Conservation (phyloP, 768 basidiomycete species). For the Termitomyces sp. region DNA sequence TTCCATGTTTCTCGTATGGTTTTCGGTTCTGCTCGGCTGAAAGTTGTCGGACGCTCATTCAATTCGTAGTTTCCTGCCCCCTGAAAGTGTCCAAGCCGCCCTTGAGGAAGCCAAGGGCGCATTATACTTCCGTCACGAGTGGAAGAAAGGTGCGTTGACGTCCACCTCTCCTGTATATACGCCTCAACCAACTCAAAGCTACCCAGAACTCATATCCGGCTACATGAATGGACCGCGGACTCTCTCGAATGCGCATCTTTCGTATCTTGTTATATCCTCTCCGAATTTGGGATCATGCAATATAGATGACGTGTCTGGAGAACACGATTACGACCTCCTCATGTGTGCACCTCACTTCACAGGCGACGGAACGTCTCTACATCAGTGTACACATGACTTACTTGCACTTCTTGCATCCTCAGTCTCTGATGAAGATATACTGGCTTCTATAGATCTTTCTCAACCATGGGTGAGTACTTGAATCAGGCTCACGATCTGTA, state of each 20-base stretch:
- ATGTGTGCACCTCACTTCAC: constrained; percentile 64
- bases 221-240: constrained; percentile 64
- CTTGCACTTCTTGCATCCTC: constrained; percentile 35
- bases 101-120: constrained; percentile 37
- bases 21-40: neutral
- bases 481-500: neutral
- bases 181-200: neutral
- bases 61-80: constrained; percentile 36
- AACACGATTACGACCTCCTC: constrained; percentile 35
- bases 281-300: neutral
- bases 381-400: constrained; percentile 62
- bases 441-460: constrained; percentile 10
- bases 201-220: constrained; percentile 39
- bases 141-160: constrained; percentile 38
- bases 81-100: constrained; percentile 31
- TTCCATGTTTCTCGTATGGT: constrained; percentile 51
- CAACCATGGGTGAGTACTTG: constrained; percentile 17
- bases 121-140: constrained; percentile 32
- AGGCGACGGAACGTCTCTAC: constrained; percentile 66
- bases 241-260: constrained; percentile 47
- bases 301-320: constrained; percentile 4
- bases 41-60: neutral
- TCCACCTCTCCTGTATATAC: neutral
- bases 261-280: constrained; percentile 38
- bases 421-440: constrained; percentile 18